Percentiles rank a stretch among this genome's conserved stretches.
These are phyloP conservation scores for Colletotrichum tabaci DNA, from an alignment of 2,329 filamentous ascomycete genomes.

Conservation along the genomic window DNA sequence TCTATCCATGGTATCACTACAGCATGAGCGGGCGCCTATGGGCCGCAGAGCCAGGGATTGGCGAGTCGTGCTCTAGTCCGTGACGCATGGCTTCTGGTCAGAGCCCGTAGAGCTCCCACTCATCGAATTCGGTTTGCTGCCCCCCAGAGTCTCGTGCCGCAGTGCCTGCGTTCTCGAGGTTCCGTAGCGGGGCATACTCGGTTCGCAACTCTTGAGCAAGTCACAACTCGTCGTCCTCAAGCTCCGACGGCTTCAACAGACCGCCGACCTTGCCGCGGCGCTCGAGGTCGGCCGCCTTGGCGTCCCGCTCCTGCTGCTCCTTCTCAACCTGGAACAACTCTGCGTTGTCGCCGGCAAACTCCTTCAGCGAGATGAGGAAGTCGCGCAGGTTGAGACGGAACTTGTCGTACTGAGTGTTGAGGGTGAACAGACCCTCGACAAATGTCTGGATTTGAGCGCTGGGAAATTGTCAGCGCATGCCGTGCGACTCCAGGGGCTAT, in stretches of 20 bases:
- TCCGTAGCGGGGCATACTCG: conserved; percentile 67
- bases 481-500: not conserved
- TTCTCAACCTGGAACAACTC: conserved; percentile 96
- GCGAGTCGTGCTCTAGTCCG: conserved; percentile 39
- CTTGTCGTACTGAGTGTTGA: conserved; percentile 90
- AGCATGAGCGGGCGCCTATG: conserved; percentile 37
- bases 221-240: conserved; percentile 94
- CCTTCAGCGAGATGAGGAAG: conserved; percentile 97
- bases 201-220: conserved; percentile 78
- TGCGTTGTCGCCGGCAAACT: conserved; percentile 95
- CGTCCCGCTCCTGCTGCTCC: conserved; percentile 89
- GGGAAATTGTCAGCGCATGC: conserved; percentile 52
- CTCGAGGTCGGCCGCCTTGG: conserved; percentile 90
- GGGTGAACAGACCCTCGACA: conserved; percentile 88
- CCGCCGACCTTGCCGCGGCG: conserved; percentile 95
- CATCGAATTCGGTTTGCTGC: conserved; percentile 63
- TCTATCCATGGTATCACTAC: conserved; percentile 44
- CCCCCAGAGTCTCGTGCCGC: conserved; percentile 45
- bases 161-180: conserved; percentile 47
- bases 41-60: conserved; percentile 42
- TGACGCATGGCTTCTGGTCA: conserved; percentile 51
- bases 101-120: conserved; percentile 77
- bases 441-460: conserved; percentile 91
- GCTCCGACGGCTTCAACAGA: conserved; percentile 95
- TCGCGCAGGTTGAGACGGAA: conserved; percentile 97